phyloP scores from a whole-genome alignment of 495 filamentous ascomycete genomes.

The Coniosporium apollinis region DNA sequence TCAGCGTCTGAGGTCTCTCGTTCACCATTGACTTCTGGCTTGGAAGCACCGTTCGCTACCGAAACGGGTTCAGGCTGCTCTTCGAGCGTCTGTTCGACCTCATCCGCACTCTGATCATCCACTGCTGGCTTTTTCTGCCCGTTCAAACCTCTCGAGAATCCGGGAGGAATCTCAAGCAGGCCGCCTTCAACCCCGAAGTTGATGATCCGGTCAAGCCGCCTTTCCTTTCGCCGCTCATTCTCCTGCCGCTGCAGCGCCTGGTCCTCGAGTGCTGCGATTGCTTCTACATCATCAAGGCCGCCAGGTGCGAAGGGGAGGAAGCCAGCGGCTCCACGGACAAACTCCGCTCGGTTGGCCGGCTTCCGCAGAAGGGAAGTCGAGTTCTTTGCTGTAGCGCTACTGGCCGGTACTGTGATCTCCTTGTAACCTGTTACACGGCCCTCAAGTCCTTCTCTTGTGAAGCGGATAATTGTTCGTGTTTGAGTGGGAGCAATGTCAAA shows the following conservation, averaged over 20 bases:
- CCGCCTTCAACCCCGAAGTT: conserved; percentile 61
- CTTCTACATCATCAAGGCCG: conserved; percentile 74
- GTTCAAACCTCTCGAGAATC: conserved; percentile 61
- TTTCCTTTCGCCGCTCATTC: conserved; percentile 19
- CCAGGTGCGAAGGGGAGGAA: conserved; percentile 95
- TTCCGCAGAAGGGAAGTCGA: conserved; percentile 82
- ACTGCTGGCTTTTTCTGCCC: conserved; percentile 46
- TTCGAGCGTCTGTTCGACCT: conserved; percentile 56
- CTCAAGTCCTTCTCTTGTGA: conserved; percentile 81
- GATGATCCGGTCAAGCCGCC: conserved; percentile 59
- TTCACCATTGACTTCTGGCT: conserved; percentile 19
- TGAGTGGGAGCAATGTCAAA: conserved; percentile 83
- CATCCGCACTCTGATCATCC: conserved; percentile 42
- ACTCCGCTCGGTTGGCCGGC: conserved; percentile 74
- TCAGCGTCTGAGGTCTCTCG: conserved; percentile 14
- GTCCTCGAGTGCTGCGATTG: conserved; percentile 58
- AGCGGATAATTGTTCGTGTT: conserved; percentile 80
- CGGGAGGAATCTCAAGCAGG: conserved; percentile 67
- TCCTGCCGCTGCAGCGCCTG: conserved; percentile 29
- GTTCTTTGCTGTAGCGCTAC: conserved; percentile 85
- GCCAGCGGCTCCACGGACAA: conserved; percentile 86
- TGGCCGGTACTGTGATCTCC: conserved; percentile 84
- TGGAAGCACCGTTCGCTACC: conserved; percentile 24
- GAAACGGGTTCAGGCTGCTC: conserved; percentile 39
- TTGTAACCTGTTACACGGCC: conserved; percentile 86